phyloP scores from a whole-genome alignment of 1,284 basidiomycete genomes.

The Caloboletus inedulis region DNA sequence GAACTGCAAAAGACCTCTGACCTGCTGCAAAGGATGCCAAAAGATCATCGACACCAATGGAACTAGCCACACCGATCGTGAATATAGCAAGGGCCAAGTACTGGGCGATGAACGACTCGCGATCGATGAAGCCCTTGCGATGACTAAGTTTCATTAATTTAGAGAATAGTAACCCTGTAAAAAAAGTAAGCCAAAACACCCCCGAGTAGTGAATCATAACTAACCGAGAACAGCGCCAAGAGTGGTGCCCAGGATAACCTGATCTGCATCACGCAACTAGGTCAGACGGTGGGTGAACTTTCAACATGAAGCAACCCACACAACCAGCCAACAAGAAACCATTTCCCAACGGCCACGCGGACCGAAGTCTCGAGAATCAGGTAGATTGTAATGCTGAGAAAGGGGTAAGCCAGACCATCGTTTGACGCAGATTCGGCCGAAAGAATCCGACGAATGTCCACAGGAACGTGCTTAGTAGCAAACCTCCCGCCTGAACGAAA shows the following conservation, averaged over 20 bases:
- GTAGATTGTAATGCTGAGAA: conserved; percentile 85
- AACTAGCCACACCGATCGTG: conserved; percentile 73
- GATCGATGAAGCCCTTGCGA: conserved; percentile 75
- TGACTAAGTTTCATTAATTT: conserved; percentile 83
- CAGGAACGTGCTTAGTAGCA: conserved; percentile 84
- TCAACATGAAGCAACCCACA: conserved; percentile 42
- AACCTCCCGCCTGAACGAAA: conserved; percentile 76
- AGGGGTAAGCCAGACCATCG: conserved; percentile 90
- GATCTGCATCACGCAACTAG: conserved; percentile 48
- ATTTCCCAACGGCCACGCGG: conserved; percentile 65
- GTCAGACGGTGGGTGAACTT: neutral
- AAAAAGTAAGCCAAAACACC: conserved; percentile 1
- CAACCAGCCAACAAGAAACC: conserved; percentile 81
- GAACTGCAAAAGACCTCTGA: conserved; percentile 17
- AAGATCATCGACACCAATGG: conserved; percentile 83
- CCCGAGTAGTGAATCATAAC: neutral
- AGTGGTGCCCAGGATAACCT: conserved; percentile 79
- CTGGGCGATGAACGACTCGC: conserved; percentile 89
- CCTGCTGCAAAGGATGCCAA: conserved; percentile 93
- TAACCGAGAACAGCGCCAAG: conserved; percentile 74
- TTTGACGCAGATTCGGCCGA: conserved; percentile 90
- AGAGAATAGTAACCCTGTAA: conserved; percentile 64
- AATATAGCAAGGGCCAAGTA: conserved; percentile 84
- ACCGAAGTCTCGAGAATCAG: conserved; percentile 70
- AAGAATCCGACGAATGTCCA: conserved; percentile 80